Evolutionary conservation across 495 filamentous ascomycete genomes (phyloP), one percentile per base, ranked within the genome.

Genomic region (Lasiosphaeris hirsuta): DNA sequence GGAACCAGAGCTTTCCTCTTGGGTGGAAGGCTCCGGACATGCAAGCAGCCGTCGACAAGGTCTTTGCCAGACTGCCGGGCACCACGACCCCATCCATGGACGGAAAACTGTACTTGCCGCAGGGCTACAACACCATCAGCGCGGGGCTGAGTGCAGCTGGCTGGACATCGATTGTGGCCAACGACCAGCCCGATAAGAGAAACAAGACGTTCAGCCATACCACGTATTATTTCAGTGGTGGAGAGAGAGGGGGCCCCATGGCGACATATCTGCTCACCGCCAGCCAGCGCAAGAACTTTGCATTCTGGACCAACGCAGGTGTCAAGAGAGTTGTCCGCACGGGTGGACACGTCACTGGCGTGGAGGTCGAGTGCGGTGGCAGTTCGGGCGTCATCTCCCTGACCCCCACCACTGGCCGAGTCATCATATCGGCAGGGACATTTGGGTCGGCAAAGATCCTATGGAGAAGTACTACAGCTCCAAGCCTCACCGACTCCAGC

Each of bases 391-490:
- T 78, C 39, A 72, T 85, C 53, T 77, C 78, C 2, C 64, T 86
- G 45, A 84, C 81, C 8, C 58, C 73, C 8, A 69, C 66, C 23
- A 78, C 76, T 0, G 87, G 87, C 30, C 76, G 81, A 15, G 84
- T 89, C 47, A 78, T 89, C 48, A 70, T 89, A 15, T 77, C 84
- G 15, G 79, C 84, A 23, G 87, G 87, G 41, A 77, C 85, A 11
- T 84, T 89, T 52, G 83, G 82, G 8, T 84, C 84, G 0, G 77
- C 87, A 5, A 88, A 88, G 68, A 76, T 90, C 40, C 79, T 90
- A 41, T 55, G 72, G 43, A 58, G 70, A 52, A 72, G 81, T 61
- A 34, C 23, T 44, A 36, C 34, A 10, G 30, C 43, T 30, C 8
- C 14, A 9, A n/a, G 9, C 1, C 3, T 8, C 33, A 6, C 7